Evolutionary conservation across 2,329 filamentous ascomycete species (phyloP).

Genomic region (Colletotrichum siamense): DNA sequence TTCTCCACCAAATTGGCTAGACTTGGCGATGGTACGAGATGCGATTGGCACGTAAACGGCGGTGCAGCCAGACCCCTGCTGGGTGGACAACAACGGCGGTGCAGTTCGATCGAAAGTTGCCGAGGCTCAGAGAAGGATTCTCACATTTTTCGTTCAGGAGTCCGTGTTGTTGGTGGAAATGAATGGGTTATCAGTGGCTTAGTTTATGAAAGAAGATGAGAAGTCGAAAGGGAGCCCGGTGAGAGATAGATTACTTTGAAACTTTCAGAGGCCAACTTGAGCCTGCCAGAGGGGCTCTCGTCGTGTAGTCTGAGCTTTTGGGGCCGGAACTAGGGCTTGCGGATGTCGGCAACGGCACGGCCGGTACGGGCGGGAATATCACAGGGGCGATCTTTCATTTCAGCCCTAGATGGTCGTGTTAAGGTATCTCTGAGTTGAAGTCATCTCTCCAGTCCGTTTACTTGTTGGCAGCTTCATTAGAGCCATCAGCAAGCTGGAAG

Average conservation of each 20-base stretch:
- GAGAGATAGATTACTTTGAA: neutral
- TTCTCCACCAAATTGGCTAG: neutral
- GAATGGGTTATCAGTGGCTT: neutral
- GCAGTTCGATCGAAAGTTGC: neutral
- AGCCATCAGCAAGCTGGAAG: fast-evolving
- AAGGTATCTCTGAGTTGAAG: neutral
- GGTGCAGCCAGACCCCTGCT: neutral
- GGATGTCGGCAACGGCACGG: neutral
- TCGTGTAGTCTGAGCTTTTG: neutral
- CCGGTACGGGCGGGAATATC: neutral
- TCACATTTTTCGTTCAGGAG: neutral
- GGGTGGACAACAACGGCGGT: neutral
- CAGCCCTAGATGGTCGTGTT: neutral
- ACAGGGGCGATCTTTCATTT: neutral
- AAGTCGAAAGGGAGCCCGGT: neutral
- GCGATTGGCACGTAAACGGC: neutral
- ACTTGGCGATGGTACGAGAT: neutral
- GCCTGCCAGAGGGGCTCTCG: neutral
- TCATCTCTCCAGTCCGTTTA: fast-evolving
- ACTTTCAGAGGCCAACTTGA: neutral
- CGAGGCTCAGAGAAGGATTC: neutral
- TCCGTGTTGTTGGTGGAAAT: neutral
- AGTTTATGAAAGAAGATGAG: neutral
- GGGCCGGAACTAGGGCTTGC: neutral
- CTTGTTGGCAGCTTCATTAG: fast-evolving